Base-by-base conservation (phyloP, 169 alveolate species). In the Plasmodium vivax region DNA sequence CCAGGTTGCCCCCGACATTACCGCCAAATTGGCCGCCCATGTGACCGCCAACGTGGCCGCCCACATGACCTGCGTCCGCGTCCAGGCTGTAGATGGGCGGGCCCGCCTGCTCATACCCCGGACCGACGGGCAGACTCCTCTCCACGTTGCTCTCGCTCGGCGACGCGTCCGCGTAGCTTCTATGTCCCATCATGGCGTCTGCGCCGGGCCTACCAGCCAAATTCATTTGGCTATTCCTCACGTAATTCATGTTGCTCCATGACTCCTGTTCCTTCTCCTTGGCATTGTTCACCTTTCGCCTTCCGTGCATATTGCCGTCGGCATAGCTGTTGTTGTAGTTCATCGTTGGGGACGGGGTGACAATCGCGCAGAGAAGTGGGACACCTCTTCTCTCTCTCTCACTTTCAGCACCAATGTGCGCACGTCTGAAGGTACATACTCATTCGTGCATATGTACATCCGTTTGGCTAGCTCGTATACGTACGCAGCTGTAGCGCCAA, bases 231-330 rank as follows among this genome's bases (percentile, higher is more conserved):
- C 47, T 88, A 41, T 45, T 68, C 14, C 82, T 88, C n/a, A 1
- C 43, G 45, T 75, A 85, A 75, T 54, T 68, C 75, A 54, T 75
- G 58, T 43, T 85, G 23, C 43, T 75, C 87, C 80, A 77, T 2
- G 84, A 27, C 30, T 88, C 72, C 5, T 77, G 27, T 41, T 88
- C 88, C 62, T 80, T 62, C 43, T 14, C 56, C 30, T 51, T 88
- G 1, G 74, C 88, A 79, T 88, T 88, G 74, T 88, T 88, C 19
- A 19, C 88, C 36, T 88, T 88, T 36, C 94, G 58, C 68, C 94
- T 36, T 16, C 68, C 94, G 10, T 88, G 94, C 19, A 88, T 62
- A 34, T 79, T 79, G 54, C 45, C 23, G 3, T 80, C 90, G 30
- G 45, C 83, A 77, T 88, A 88, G 72, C 47, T 79, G 36, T 58